Evolutionary conservation across 345 rosid species (phyloP).

Genomic region (Melaleuca alternifolia): DNA sequence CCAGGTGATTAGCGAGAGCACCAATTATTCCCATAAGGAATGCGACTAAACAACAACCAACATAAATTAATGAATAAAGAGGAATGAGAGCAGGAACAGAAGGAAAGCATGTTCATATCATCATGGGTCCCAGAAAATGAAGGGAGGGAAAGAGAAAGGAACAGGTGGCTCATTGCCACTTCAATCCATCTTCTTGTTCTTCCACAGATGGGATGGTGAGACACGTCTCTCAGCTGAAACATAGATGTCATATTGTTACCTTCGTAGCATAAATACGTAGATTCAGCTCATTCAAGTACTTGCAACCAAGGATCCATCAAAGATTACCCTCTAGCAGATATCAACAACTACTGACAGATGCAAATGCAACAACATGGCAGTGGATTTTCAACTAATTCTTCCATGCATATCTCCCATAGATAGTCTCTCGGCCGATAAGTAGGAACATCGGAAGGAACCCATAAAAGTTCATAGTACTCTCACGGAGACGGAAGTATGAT

Average conservation of each 20-base stretch:
- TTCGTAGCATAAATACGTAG: not conserved
- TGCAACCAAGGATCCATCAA: not conserved
- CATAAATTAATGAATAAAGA: slow-evolving; percentile 3
- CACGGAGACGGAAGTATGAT: not conserved
- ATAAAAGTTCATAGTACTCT: not conserved
- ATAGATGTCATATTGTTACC: not conserved
- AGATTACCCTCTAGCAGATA: not conserved
- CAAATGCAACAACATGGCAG: not conserved
- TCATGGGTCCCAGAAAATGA: not conserved
- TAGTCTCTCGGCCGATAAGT: not conserved
- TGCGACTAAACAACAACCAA: slow-evolving; percentile 17
- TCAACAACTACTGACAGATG: not conserved
- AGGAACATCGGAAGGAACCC: not conserved
- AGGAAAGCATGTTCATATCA: slow-evolving; percentile 11
- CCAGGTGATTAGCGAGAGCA: slow-evolving; percentile 4
- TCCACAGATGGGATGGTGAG: slow-evolving; percentile 6
- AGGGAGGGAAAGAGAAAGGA: not conserved
- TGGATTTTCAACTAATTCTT: not conserved
- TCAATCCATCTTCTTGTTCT: slow-evolving; percentile 9
- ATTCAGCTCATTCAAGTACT: not conserved
- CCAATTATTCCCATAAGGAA: not conserved
- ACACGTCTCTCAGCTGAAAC: slow-evolving; percentile 5
- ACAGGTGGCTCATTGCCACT: slow-evolving; percentile 16
- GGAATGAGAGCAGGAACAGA: slow-evolving; percentile 3
- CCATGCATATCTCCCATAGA: not conserved